phyloP scores from a whole-genome alignment of 1,139 yeast genomes.

The Dujonia santamariae region DNA sequence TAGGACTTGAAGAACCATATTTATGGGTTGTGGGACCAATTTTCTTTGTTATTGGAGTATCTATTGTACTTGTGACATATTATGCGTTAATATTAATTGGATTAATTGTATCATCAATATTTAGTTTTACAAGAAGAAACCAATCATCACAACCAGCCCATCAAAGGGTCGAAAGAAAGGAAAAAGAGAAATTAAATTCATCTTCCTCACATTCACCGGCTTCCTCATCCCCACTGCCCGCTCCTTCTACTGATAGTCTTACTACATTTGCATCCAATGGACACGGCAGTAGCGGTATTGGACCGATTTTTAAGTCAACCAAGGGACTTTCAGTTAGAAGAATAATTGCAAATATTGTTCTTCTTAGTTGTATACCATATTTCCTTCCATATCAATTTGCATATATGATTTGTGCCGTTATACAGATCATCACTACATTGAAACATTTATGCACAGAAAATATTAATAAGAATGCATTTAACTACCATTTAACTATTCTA shows the following conservation, averaged over 20 bases:
- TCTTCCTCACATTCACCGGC: background rate
- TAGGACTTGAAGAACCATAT: constrained; percentile 63
- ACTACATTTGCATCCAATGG: background rate
- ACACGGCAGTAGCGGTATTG: background rate
- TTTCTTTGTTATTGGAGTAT: constrained; percentile 51
- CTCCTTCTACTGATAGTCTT: background rate
- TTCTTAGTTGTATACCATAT: constrained; percentile 40
- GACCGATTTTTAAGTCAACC: background rate
- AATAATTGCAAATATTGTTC: constrained; percentile 2
- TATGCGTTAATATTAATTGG: constrained; percentile 13
- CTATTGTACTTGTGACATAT: constrained; percentile 38
- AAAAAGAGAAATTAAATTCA: background rate
- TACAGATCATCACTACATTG: constrained; percentile 50
- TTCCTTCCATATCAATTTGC: constrained; percentile 82
- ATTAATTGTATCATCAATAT: constrained; percentile 1
- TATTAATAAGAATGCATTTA: constrained; percentile 23
- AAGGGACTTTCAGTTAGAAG: constrained; percentile 13
- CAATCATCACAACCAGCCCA: background rate
- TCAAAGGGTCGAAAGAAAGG: background rate
- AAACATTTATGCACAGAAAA: constrained; percentile 14
- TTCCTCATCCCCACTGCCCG: background rate
- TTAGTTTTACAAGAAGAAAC: background rate
- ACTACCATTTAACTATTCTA: constrained; percentile 54
- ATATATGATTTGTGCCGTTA: constrained; percentile 53
- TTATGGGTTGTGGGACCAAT: constrained; percentile 60